Base-by-base conservation (phyloP, 2,329 filamentous ascomycete species). In the Claviceps sorghi region DNA sequence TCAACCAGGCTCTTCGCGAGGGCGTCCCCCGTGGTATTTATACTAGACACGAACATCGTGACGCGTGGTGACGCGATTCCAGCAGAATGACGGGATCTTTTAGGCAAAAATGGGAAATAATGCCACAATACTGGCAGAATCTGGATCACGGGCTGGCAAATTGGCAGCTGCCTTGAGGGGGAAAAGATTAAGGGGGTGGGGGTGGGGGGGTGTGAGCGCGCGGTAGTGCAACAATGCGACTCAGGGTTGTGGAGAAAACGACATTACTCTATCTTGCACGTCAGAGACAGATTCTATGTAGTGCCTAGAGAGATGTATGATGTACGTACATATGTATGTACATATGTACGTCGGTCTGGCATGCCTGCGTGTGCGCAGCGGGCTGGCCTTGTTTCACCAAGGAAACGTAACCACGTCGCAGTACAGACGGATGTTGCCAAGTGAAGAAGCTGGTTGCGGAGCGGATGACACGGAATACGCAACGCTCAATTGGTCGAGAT, bases 21-120 rank as follows among this genome's bases (percentile, higher is more conserved):
- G 51, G 21, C 43, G 38, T 53, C 38, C 49, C 46, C 52, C 43
- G 30, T 48, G 40, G 52, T 55, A 55, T 55, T 55, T 55, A 55
- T 55, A 55, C 42, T n/a, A 47, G 52, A 47, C 41, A 52, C 46
- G n/a, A 50, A 55, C 49, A 55, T 55, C 40, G 26, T 15, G 17
- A 46, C 41, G 41, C 40, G 22, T 55, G 44, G 26, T 15, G 17
- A 46, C 41, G 41, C 40, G 22, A 38, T 29, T 32, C 17, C 4
- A 40, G 43, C 29, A 19, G 9, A 44, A 50, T 40, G 42, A 38
- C 36, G 43, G 19, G 43, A 34, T 40, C 13, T 45, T 45, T 10
- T 34, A 48, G 10, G 29, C 48, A 19, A 48, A 48, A 48, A 44
- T 4, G 22, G 30, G 42, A 48, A 48, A 44, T 48, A 26, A 8